phyloP scores from a whole-genome alignment of 192 early-diverging fungal genomes.

The Backusella tarrabulga region DNA sequence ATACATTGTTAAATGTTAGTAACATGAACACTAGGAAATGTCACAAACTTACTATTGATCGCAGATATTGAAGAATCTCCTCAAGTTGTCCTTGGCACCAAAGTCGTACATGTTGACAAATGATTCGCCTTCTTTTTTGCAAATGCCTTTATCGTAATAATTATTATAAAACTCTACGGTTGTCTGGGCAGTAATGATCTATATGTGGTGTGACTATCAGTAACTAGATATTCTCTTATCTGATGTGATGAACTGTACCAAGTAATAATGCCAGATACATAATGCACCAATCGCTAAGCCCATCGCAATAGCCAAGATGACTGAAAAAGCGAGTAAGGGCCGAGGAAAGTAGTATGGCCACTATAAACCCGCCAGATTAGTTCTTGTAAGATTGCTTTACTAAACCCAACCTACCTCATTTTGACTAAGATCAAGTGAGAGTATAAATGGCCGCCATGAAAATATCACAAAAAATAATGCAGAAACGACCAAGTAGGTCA shows the following conservation, averaged over 20 bases:
- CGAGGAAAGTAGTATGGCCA: slow-evolving; percentile 58
- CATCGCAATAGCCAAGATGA: slow-evolving; percentile 53
- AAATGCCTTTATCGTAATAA: slow-evolving; percentile 45
- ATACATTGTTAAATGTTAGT: neutral
- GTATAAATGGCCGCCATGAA: slow-evolving; percentile 46
- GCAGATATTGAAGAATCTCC: slow-evolving; percentile 54
- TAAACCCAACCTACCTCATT: slow-evolving; percentile 26
- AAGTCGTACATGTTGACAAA: slow-evolving; percentile 48
- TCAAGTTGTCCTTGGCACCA: slow-evolving; percentile 42
- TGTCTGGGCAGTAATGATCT: slow-evolving; percentile 57
- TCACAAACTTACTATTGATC: slow-evolving; percentile 41
- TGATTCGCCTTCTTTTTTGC: slow-evolving; percentile 48
- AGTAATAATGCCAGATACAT: slow-evolving; percentile 58
- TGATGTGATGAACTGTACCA: slow-evolving; percentile 34
- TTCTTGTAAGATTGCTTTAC: neutral
- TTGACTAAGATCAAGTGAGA: slow-evolving; percentile 40
- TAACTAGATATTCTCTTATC: neutral
- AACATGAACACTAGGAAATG: neutral
- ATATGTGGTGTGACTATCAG: neutral
- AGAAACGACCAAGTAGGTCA: slow-evolving; percentile 53
- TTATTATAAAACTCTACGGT: slow-evolving; percentile 66
- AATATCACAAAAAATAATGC: slow-evolving; percentile 47
- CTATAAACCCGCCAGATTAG: neutral
- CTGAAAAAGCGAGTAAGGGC: slow-evolving; percentile 47
- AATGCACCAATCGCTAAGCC: slow-evolving; percentile 51